Conservation (phyloP, 345 rosid genomes). For the Lagerstroemia speciosa region DNA sequence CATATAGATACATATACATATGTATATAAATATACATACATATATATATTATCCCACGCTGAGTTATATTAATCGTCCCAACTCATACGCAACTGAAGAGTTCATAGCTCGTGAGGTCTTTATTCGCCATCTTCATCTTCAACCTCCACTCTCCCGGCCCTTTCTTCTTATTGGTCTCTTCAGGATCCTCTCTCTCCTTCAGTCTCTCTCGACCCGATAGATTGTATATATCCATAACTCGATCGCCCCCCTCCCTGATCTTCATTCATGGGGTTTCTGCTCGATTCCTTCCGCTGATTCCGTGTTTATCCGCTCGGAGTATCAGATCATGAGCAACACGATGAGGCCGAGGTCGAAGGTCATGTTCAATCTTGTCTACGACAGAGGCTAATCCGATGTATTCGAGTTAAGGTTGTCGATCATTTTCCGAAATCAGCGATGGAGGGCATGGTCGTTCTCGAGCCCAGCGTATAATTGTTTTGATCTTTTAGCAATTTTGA, state of each 20-base stretch:
- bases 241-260: neutral
- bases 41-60: too few species aligned
- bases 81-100: too few species aligned
- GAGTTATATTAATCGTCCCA: too few species aligned
- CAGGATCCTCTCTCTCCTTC: neutral
- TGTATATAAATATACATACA: too few species aligned
- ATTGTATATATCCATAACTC: neutral
- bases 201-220: neutral
- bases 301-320: neutral
- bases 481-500: neutral
- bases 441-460: neutral
- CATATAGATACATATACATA: too few species aligned
- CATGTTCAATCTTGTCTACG: conserved; percentile 28
- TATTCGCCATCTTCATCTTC: neutral
- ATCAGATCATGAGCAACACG: conserved; percentile 29
- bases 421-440: neutral
- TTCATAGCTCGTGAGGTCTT: neutral
- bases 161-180: neutral
- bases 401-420: neutral
- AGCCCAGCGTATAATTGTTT: neutral
- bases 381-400: conserved; percentile 22
- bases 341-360: conserved; percentile 29
- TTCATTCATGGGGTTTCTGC: too few species aligned
- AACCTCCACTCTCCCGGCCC: neutral
- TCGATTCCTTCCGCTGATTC: neutral